Percentiles rank a stretch among this genome's conserved stretches.
Conservation (phyloP, 2,329 filamentous ascomycete species). For the Seiridium cupressi region DNA sequence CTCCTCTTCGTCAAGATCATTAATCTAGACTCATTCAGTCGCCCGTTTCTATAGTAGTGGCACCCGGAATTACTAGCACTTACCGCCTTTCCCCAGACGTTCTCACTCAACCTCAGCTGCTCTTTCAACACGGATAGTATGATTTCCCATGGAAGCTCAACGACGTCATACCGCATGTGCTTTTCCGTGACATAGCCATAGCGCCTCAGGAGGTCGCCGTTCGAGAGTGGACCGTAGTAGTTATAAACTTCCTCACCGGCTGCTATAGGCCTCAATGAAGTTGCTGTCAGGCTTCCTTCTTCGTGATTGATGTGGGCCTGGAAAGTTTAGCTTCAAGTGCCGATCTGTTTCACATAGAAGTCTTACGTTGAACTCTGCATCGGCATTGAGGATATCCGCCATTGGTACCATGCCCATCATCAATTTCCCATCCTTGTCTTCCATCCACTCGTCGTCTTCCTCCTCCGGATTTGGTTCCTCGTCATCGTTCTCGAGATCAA, state of each 20-base stretch:
- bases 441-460: slow-evolving; percentile 63
- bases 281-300: slow-evolving; percentile 64
- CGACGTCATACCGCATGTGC: slow-evolving; percentile 78
- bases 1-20: slow-evolving; percentile 59
- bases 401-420: slow-evolving; percentile 87
- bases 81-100: slow-evolving; percentile 41
- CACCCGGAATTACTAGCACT: slow-evolving; percentile 14
- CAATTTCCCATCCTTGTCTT: slow-evolving; percentile 56
- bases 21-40: slow-evolving; percentile 25
- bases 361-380: slow-evolving; percentile 79
- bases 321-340: slow-evolving; percentile 1
- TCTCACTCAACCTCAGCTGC: slow-evolving; percentile 34
- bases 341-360: too few species aligned
- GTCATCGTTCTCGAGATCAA: slow-evolving; percentile 65
- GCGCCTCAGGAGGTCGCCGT: slow-evolving; percentile 76
- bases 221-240: slow-evolving; percentile 83
- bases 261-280: slow-evolving; percentile 64
- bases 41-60: not conserved
- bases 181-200: slow-evolving; percentile 85
- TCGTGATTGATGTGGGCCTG: slow-evolving; percentile 55
- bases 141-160: slow-evolving; percentile 67
- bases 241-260: slow-evolving; percentile 79
- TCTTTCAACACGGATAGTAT: slow-evolving; percentile 47
- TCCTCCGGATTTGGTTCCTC: slow-evolving; percentile 51
- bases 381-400: slow-evolving; percentile 86